Base-by-base conservation (phyloP, 192 early-diverging fungal genomes). In the Entophlyctis helioformis region DNA sequence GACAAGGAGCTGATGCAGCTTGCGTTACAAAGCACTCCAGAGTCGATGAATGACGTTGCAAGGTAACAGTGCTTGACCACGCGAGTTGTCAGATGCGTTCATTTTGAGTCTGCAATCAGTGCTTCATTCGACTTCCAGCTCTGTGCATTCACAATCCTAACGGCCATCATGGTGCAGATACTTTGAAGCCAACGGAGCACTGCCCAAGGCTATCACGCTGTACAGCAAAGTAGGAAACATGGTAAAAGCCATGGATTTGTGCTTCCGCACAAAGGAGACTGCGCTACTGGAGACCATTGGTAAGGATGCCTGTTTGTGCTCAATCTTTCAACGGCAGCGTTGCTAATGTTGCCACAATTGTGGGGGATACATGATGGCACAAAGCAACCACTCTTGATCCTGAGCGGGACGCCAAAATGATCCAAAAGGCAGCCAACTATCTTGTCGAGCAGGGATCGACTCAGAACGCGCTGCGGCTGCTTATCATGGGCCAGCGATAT, bases 1-100 rank as follows among this genome's bases (percentile, higher is more conserved):
- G 50, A 50, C 22, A 55, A 62, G 16, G 50, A 68, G 26, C 59
- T 76, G 20, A 71, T 69, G 46, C 58, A 66, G 20, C 45, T 78
- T 1, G 76, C 72, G 0, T 44, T 76, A 31, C 63, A 72, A 37
- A 58, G 62, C 19, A 44, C 56, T 0, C 43, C 51, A 21, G 53
- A 67, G 18, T 49, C 49, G 23, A 62, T 72, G 66, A 12, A 71
- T 13, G 65, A 69, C 48, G 76, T 68, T 19, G 76, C 76, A 7
- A 49, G 54, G 61, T 73, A 53, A 15, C 59, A 31, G 29, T 31
- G 11, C 6, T 10, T 13, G 11, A 41, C 39, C 25, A 23, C 39
- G 15, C 12, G 21, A 23, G 15, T 19, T 37, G 36, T n/a, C n/a
- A n/a, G 36, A 15, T 6, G 7, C 36, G 24, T 23, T 6, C 21